Conservation (phyloP, 2,329 filamentous ascomycete genomes). For the Purpureocillium takamizusanense region DNA sequence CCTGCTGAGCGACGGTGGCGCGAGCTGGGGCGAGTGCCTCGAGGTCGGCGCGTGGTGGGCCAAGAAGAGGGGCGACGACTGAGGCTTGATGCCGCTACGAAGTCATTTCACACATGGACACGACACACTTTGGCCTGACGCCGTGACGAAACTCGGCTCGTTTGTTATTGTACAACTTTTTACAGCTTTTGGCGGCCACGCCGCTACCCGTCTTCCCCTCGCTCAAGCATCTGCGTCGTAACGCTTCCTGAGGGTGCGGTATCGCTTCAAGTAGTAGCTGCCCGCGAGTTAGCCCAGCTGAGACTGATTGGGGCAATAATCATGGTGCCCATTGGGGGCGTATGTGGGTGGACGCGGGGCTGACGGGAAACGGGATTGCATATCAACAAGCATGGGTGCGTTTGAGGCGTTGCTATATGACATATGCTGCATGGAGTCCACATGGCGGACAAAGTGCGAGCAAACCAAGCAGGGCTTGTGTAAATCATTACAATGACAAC, state of each 20-base stretch:
- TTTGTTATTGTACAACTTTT: not conserved
- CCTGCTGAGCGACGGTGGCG: conserved; percentile 68
- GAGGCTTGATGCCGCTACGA: not conserved
- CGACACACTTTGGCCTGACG: not conserved
- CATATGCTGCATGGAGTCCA: no score
- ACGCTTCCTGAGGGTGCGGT: conserved; percentile 73
- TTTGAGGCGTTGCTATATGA: not conserved
- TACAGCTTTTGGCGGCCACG: not conserved
- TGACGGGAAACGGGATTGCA: not conserved
- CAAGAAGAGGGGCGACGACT: conserved; percentile 47
- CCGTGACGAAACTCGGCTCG: conserved; percentile 3
- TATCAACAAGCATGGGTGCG: not conserved
- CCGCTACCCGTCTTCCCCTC: not conserved
- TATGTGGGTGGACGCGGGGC: no score
- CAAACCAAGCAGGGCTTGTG: no score
- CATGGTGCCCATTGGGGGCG: no score
- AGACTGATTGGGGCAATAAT: no score
- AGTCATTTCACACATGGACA: not conserved
- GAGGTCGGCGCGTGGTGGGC: conserved; percentile 83
- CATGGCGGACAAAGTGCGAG: no score
- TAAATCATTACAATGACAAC: no score
- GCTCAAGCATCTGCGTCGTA: conserved; percentile 46
- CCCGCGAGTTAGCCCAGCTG: conserved; percentile 2
- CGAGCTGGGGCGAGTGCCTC: conserved; percentile 76
- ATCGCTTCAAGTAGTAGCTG: conserved; percentile 88